These are phyloP conservation scores for Aspergillus sclerotioniger DNA, from an alignment of 495 filamentous ascomycete genomes.

Conservation along the genomic window DNA sequence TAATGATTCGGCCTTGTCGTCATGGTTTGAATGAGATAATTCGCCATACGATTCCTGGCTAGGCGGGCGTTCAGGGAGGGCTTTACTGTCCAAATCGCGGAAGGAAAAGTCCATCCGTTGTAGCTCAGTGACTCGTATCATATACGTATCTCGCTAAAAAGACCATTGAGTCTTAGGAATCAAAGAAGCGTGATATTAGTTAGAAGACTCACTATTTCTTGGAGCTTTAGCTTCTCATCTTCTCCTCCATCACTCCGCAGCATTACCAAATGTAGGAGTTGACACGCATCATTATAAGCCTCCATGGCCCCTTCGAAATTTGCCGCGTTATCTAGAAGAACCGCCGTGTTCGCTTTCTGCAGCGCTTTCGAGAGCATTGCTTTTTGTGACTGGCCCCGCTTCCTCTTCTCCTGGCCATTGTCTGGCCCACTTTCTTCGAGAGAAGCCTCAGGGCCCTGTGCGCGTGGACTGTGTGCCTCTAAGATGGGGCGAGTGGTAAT, in stretches of 20 bases:
- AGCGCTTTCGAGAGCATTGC: slow-evolving; percentile 90
- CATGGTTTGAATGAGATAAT: slow-evolving; percentile 42
- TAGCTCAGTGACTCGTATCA: slow-evolving; percentile 80
- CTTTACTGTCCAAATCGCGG: slow-evolving; percentile 58
- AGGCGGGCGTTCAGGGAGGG: slow-evolving; percentile 73
- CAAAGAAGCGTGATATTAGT: neutral
- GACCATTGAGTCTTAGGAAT: slow-evolving; percentile 15
- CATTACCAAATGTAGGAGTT: slow-evolving; percentile 83
- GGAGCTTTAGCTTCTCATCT: slow-evolving; percentile 78
- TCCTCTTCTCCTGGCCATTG: slow-evolving; percentile 33
- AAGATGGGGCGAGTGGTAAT: neutral
- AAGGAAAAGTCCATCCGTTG: slow-evolving; percentile 63
- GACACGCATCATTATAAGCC: slow-evolving; percentile 87
- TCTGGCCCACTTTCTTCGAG: slow-evolving; percentile 15
- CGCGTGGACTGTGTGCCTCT: neutral
- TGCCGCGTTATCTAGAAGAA: slow-evolving; percentile 89
- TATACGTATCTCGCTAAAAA: slow-evolving; percentile 79
- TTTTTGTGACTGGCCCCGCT: slow-evolving; percentile 66
- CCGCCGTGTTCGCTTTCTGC: slow-evolving; percentile 92
- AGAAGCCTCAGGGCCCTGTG: neutral
- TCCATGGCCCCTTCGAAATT: slow-evolving; percentile 91
- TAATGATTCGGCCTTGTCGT: slow-evolving; percentile 44
- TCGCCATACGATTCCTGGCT: slow-evolving; percentile 63
- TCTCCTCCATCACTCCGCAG: slow-evolving; percentile 72
- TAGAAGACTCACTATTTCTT: slow-evolving; percentile 73